Conservation (phyloP, 163 green algal species). For the Scenedesmus sp. region DNA sequence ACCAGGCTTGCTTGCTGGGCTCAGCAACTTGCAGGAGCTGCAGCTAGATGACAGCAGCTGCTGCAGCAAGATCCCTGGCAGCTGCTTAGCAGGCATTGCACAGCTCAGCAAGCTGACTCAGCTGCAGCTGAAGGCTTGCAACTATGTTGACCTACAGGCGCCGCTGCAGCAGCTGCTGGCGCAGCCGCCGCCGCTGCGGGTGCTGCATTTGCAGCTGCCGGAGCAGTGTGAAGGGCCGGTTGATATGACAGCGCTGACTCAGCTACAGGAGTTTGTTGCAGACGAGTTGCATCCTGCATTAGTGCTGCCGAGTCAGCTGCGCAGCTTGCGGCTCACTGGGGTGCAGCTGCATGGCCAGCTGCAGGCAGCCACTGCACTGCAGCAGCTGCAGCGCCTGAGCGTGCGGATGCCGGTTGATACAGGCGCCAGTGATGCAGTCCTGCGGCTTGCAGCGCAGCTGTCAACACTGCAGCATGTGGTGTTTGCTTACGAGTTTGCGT, state of each 20-base stretch:
- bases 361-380: not conserved
- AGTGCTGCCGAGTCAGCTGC: not conserved
- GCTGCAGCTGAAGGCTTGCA: not conserved
- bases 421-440: not conserved
- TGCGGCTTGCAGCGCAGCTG: not conserved
- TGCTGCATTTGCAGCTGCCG: not conserved
- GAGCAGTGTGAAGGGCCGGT: not conserved
- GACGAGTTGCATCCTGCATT: not conserved
- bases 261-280: not conserved
- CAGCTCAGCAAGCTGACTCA: not conserved
- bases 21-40: not conserved
- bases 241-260: not conserved
- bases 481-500: not conserved
- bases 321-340: not conserved
- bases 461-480: not conserved
- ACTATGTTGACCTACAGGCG: not conserved
- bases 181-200: not conserved
- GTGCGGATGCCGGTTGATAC: not conserved
- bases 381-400: not conserved
- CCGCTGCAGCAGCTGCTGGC: conserved; percentile 2
- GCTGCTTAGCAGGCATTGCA: not conserved
- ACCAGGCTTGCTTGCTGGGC: not conserved
- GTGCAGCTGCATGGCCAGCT: not conserved
- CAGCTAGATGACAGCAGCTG: not conserved
- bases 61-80: not conserved